Percentiles rank a stretch among this genome's conserved stretches.
phyloP scores from a whole-genome alignment of 805 yeast genomes.

The Candida stauntonica region DNA sequence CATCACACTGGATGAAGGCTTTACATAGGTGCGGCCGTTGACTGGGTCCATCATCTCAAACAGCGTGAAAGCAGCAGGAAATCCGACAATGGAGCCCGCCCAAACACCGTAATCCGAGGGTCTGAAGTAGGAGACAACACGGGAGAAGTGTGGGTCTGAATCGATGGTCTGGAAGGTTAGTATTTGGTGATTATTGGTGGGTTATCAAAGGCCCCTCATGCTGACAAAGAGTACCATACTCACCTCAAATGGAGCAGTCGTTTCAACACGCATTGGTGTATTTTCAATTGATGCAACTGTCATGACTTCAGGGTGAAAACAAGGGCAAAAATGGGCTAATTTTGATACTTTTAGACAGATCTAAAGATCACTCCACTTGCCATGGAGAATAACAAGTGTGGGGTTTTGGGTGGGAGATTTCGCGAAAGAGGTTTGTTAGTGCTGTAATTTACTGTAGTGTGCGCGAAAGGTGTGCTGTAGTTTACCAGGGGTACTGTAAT shows the following conservation, averaged over 20 bases:
- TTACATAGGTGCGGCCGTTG: constrained; percentile 40
- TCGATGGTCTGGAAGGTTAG: constrained; percentile 48
- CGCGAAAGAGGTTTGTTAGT: too few relatives aligned
- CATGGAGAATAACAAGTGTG: too few relatives aligned
- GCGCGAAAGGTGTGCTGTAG: too few relatives aligned
- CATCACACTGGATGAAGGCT: constrained; percentile 50
- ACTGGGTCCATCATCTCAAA: constrained; percentile 46
- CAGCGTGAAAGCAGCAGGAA: constrained; percentile 42
- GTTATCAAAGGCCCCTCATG: too few relatives aligned
- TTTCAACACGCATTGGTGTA: constrained; percentile 8
- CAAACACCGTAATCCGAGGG: constrained; percentile 54
- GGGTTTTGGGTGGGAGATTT: too few relatives aligned
- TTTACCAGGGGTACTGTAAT: too few relatives aligned
- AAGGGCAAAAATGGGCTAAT: too few relatives aligned
- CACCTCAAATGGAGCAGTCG: constrained; percentile 15
- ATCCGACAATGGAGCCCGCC: constrained; percentile 44
- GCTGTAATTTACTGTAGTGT: too few relatives aligned
- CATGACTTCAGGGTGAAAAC: not conserved
- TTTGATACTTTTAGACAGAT: too few relatives aligned
- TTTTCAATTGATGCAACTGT: not conserved
- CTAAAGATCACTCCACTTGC: too few relatives aligned
- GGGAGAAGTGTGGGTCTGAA: constrained; percentile 68
- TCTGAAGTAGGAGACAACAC: constrained; percentile 73
- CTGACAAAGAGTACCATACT: too few relatives aligned
- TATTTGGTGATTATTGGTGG: too few relatives aligned